phyloP scores from a whole-genome alignment of 83 land plant genomes.

The Larix sibirica region DNA sequence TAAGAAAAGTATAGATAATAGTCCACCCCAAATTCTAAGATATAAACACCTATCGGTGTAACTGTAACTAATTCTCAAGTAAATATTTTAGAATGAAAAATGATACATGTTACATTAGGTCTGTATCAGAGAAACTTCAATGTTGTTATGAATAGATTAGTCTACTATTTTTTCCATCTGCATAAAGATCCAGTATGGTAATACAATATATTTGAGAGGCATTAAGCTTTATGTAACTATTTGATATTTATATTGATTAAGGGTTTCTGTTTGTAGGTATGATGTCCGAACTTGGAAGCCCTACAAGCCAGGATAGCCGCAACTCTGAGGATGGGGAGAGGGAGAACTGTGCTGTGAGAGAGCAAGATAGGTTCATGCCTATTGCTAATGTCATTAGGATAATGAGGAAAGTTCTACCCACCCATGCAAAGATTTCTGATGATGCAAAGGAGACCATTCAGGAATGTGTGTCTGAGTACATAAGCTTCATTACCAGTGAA shows the following conservation, averaged over 20 bases:
- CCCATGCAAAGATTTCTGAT: not conserved
- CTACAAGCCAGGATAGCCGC: slow-evolving; percentile 14
- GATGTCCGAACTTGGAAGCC: slow-evolving; percentile 12
- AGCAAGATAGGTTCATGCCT: slow-evolving; percentile 69
- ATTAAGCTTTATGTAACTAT: not conserved
- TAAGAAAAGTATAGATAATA: too few relatives aligned
- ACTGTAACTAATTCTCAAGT: too few relatives aligned
- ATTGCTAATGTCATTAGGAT: slow-evolving; percentile 66
- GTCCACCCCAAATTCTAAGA: too few relatives aligned
- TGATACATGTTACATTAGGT: not conserved
- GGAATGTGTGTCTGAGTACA: slow-evolving; percentile 14
- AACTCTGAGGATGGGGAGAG: slow-evolving; percentile 15
- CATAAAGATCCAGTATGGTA: not conserved
- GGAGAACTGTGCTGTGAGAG: slow-evolving; percentile 34
- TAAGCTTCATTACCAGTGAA: slow-evolving; percentile 7
- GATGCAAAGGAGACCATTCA: slow-evolving; percentile 60
- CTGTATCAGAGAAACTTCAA: not conserved
- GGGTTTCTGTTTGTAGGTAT: not conserved
- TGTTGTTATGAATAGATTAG: not conserved
- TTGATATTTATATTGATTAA: not conserved
- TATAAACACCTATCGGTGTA: too few relatives aligned
- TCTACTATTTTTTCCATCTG: not conserved
- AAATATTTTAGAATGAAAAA: too few relatives aligned
- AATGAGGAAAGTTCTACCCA: not conserved
- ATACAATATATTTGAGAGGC: not conserved